phyloP scores from a whole-genome alignment of 345 rosid species.

The Excoecaria agallocha region DNA sequence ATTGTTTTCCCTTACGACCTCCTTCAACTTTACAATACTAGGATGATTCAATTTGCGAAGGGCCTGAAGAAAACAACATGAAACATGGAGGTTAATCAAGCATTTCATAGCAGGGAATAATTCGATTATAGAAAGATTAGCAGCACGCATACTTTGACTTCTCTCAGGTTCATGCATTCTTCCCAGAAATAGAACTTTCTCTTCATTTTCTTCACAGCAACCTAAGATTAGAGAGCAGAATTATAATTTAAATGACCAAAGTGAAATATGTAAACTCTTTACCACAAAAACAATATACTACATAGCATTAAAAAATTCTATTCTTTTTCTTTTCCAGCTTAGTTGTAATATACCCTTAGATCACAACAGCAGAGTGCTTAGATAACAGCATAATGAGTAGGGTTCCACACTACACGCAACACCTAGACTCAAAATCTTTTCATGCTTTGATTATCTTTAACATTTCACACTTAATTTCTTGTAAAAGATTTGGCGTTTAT shows the following conservation, averaged over 20 bases:
- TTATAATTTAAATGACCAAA: slow-evolving; percentile 1
- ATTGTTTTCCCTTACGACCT: slow-evolving; percentile 81
- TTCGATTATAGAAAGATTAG: slow-evolving; percentile 4
- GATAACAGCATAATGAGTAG: background rate
- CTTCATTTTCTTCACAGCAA: slow-evolving; percentile 98
- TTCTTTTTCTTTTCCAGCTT: background rate
- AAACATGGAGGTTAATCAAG: background rate
- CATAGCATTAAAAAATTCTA: background rate
- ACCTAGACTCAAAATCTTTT: background rate
- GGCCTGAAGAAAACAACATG: slow-evolving; percentile 55
- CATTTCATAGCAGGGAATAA: background rate
- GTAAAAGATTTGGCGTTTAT: background rate
- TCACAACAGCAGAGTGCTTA: background rate
- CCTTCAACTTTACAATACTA: slow-evolving; percentile 82
- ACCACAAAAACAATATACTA: background rate
- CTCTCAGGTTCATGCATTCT: slow-evolving; percentile 82
- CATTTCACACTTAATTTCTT: background rate
- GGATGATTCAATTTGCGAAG: slow-evolving; percentile 86
- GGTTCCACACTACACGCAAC: background rate
- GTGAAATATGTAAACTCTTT: background rate
- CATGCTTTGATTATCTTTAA: background rate
- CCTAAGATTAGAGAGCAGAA: slow-evolving; percentile 39
- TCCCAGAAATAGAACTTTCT: slow-evolving; percentile 89
- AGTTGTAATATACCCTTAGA: background rate
- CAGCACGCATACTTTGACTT: slow-evolving; percentile 63